Evolutionary conservation across 2,329 filamentous ascomycete genomes (phyloP).

Genomic region (Aspergillus intermedius): DNA sequence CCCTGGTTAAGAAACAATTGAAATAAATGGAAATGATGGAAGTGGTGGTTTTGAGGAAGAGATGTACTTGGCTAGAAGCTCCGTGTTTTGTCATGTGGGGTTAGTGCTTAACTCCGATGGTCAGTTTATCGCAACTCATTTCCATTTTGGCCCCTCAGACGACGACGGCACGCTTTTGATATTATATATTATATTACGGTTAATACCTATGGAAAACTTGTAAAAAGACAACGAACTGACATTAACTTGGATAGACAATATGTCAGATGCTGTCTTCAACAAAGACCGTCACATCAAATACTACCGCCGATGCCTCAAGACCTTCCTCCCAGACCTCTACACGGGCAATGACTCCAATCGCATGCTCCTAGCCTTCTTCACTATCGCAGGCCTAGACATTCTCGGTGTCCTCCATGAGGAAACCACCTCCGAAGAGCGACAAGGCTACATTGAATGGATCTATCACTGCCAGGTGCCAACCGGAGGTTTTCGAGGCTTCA

Average conservation of each 20-base stretch:
- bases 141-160: background rate
- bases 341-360: constrained; percentile 85
- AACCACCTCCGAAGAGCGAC: constrained; percentile 48
- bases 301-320: constrained; percentile 82
- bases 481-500: constrained; percentile 84
- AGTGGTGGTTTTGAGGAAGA: background rate
- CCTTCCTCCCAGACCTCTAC: constrained; percentile 73
- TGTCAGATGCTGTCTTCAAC: constrained; percentile 22
- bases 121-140: background rate
- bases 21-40: background rate
- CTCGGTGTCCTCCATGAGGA: constrained; percentile 58
- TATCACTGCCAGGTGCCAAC: constrained; percentile 76
- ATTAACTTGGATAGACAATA: background rate
- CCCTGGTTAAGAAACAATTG: background rate
- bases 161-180: background rate
- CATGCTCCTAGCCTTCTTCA: constrained; percentile 85
- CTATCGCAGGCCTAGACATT: constrained; percentile 75
- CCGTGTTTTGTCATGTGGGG: background rate
- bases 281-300: constrained; percentile 73
- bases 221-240: constrained; percentile 14
- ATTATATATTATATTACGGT: background rate
- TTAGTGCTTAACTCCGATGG: background rate
- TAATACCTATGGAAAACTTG: background rate
- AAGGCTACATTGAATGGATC: constrained; percentile 65
- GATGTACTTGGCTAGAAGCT: background rate